Base-by-base conservation (phyloP, 2,329 filamentous ascomycete species). In the Lachnellula willkommii region DNA sequence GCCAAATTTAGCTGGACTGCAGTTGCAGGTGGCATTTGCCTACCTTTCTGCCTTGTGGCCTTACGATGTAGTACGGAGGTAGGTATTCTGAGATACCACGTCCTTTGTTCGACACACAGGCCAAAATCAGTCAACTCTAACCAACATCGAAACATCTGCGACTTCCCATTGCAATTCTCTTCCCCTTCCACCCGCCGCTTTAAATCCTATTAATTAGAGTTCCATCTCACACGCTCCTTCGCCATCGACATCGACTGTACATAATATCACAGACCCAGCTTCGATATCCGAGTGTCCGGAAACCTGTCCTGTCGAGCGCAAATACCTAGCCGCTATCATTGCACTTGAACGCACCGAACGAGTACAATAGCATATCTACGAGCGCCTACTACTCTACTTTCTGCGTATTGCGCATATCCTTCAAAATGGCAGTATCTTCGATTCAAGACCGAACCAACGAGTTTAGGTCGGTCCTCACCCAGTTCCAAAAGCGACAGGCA, bases 361-460 rank as follows among this genome's bases (percentile, higher is more conserved):
- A 15, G 26, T 35, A 40, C 22, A 45, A 24, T 51, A 28, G 40
- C 15, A 5, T 42, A 28, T 20, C 20, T 26, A 36, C 45, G 17
- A 24, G 8, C 48, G 22, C 39, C 14, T 9, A n/a, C 37, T n/a
- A 32, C 9, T 32, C 9, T 15, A 8, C 8, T 36, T 8, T 14
- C 14, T 17, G 15, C 11, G 6, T 32, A 45, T 20, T 52, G 35
- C n/a, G 26, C 49, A 42, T 49, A 39, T 32, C 50, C 14, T n/a
- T 40, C 70, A 70, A 59, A 51, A 87, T 87, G 83, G 82, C 82
- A 55, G 79, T 84, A 69, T 71, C 79, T 58, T 93, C 91, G 51
- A 95, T 97, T 72, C 94, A 99, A 78, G 94, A 99, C 77, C 90
- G 94, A 69, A 99, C 94, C 56, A 82, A 85, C 69, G 94, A 99